Percentiles rank a stretch among this genome's conserved stretches.
Evolutionary conservation across 2,329 filamentous ascomycete species (phyloP).

Genomic region (Aspergillus pseudoviridinutans): DNA sequence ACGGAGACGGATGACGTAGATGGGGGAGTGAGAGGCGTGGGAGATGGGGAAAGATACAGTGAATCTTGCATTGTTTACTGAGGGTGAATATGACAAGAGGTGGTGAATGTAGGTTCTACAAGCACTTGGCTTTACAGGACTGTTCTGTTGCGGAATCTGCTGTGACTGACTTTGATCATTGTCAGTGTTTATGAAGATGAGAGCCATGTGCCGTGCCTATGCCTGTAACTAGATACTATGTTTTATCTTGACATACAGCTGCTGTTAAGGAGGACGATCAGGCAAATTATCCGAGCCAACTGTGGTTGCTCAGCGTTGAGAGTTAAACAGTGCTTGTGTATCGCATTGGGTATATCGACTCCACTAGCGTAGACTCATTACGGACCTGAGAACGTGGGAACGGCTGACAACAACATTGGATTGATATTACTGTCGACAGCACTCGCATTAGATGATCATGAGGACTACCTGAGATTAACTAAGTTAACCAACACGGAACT

Average conservation of each 20-base stretch:
- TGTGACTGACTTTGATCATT: background rate
- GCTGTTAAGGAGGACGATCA: background rate
- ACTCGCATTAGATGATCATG: background rate
- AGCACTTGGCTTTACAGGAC: background rate
- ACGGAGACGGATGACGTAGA: background rate
- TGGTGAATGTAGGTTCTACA: background rate
- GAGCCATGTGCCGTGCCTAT: no score
- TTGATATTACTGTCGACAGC: background rate
- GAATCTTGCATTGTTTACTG: background rate
- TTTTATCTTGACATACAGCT: no score
- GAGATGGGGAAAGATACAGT: background rate
- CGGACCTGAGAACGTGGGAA: background rate
- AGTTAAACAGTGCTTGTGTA: background rate
- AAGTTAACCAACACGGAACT: background rate
- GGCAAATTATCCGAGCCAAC: background rate
- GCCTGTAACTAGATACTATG: no score
- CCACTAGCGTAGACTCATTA: background rate
- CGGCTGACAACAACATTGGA: background rate
- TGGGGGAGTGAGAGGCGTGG: background rate
- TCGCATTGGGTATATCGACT: background rate
- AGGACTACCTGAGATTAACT: background rate
- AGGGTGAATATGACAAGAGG: background rate
- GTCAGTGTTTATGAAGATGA: no score
- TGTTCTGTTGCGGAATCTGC: background rate
- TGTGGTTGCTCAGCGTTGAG: background rate